phyloP scores from a whole-genome alignment of 495 filamentous ascomycete species.

The Tuber indicum region DNA sequence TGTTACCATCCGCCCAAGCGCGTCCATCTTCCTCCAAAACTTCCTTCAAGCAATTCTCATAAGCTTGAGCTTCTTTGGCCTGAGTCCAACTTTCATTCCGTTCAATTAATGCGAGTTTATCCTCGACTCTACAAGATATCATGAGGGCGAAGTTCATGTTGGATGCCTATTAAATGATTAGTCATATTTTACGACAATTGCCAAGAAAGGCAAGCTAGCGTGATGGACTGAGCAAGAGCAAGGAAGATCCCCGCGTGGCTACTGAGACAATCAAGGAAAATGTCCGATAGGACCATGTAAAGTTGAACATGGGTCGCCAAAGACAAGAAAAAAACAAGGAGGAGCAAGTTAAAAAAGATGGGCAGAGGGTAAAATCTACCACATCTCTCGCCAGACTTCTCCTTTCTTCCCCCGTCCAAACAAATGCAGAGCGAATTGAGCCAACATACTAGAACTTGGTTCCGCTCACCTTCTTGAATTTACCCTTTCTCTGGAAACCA shows the following conservation, averaged over 20 bases:
- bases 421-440: not conserved
- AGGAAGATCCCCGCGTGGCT: conserved; percentile 2
- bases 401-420: not conserved
- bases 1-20: conserved; percentile 74
- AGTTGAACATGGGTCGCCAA: not conserved
- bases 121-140: conserved; percentile 68
- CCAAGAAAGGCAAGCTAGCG: not conserved
- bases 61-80: conserved; percentile 61
- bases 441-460: not conserved
- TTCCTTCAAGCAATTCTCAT: conserved; percentile 61
- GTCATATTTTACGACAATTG: conserved; percentile 23
- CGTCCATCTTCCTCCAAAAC: conserved; percentile 64
- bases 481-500: conserved; percentile 57
- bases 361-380: conserved; percentile 7
- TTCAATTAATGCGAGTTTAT: conserved; percentile 54
- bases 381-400: conserved; percentile 17
- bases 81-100: conserved; percentile 60
- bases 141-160: conserved; percentile 81
- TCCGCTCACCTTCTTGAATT: conserved; percentile 46
- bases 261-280: conserved; percentile 15
- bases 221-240: not conserved
- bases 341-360: conserved; percentile 5
- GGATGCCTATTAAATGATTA: conserved; percentile 51
- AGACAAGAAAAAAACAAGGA: not conserved
- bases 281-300: conserved; percentile 12